These are phyloP conservation scores for Pholiota molesta DNA, from an alignment of 768 basidiomycete species.

Conservation along the genomic window DNA sequence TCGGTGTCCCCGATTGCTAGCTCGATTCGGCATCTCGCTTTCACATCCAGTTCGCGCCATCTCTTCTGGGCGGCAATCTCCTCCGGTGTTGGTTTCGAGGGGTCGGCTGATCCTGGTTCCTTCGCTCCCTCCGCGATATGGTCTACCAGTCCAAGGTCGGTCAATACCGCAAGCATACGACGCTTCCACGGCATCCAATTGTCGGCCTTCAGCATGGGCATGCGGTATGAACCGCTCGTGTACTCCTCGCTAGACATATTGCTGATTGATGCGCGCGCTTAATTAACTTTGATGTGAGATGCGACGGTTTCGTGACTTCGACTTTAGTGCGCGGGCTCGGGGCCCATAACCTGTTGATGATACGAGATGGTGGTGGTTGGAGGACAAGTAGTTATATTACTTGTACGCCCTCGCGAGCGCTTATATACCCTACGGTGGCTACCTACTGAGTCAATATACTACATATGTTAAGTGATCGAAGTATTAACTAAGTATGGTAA, in stretches of 20 bases:
- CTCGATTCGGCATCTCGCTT: slow-evolving; percentile 25
- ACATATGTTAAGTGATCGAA: no score
- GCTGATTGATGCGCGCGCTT: slow-evolving; percentile 7
- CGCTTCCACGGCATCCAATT: slow-evolving; percentile 33
- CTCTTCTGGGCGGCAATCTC: slow-evolving; percentile 8
- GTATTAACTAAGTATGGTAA: no score
- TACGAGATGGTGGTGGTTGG: no score
- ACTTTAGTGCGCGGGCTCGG: no score
- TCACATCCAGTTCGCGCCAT: slow-evolving; percentile 26
- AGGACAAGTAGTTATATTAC: no score
- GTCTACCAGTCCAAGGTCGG: slow-evolving; percentile 28
- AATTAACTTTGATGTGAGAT: not conserved
- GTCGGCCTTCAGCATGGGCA: slow-evolving; percentile 27
- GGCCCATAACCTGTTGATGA: no score
- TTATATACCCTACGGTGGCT: no score
- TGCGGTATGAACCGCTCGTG: slow-evolving; percentile 20
- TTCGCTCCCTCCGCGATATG: slow-evolving; percentile 24
- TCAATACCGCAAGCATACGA: slow-evolving; percentile 28
- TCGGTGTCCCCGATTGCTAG: slow-evolving; percentile 25
- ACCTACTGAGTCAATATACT: no score
- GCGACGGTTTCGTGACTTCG: no score
- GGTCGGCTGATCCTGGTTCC: slow-evolving; percentile 20
- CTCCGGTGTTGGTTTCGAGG: slow-evolving; percentile 14
- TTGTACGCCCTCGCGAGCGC: no score
- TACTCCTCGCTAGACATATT: slow-evolving; percentile 19